Evolutionary conservation across 1,284 basidiomycete species (phyloP), one percentile per base, ranked within the genome.

Genomic region (Leccinum huronense): DNA sequence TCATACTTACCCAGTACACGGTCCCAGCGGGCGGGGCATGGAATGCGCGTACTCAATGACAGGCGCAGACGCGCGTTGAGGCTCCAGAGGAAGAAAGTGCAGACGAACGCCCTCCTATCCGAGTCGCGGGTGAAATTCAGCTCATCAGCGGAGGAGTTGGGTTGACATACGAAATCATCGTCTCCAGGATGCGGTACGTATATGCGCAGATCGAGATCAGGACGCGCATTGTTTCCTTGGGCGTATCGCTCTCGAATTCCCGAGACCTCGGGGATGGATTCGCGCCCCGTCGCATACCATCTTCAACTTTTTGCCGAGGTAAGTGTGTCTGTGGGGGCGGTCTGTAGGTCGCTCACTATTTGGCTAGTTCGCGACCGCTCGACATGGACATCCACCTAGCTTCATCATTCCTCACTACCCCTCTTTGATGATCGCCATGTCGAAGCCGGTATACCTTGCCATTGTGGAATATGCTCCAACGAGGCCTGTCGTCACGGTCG

Each of bases 371-470:
- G 19, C 91, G 97, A 36, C 31, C 8, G n/a, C 81, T 98, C 3
- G 96, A 98, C 66, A 92, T 99, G 87, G 96, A 99, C 70, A 97
- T 99, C 58, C 97, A 99, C 73, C 80, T 99, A 95, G 91, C 57
- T 99, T 98, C 83, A 89, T 97, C 54, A 23, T 23, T 23, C 94
- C 96, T 10, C 97, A 99, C 73, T 98, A 97, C 87, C 96, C 97
- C 0, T 97, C 94, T 0, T 82, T 99, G 62, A 99, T 99, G 97
- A 93, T 99, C 64, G 87, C 95, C 38, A 99, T 99, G 97, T 97
- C 96, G 31, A 99, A 99, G 76, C 97, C 97, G 0, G 94, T 96
- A 0, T 99, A 98, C 75, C 86, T 99, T 14, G 89, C 96, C 33
- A 94, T 98, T 69, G 81, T 90, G 53, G 97, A 99, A 75, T 89